phyloP scores from a whole-genome alignment of 2,329 filamentous ascomycete species.

The Tolypocladium inflatum region DNA sequence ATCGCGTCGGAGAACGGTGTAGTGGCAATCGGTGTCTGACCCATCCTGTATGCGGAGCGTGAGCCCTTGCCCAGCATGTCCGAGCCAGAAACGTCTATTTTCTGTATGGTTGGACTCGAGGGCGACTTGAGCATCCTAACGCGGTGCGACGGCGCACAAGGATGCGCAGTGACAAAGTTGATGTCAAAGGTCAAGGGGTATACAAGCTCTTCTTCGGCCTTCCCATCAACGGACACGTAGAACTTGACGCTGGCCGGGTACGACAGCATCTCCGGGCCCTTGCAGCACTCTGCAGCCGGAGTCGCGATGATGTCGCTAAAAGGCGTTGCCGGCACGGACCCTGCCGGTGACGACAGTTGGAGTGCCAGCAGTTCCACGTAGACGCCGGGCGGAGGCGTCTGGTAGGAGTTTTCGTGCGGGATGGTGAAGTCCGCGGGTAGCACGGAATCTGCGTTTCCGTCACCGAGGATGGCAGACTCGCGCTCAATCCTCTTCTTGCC shows the following conservation, averaged over 20 bases:
- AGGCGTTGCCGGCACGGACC: slow-evolving; percentile 35
- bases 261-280: slow-evolving; percentile 22
- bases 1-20: background rate
- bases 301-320: slow-evolving; percentile 29
- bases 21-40: slow-evolving; percentile 19
- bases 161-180: slow-evolving; percentile 57
- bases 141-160: slow-evolving; percentile 48
- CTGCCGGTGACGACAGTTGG: slow-evolving; percentile 33
- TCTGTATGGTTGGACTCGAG: slow-evolving; percentile 48
- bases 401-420: slow-evolving; percentile 46
- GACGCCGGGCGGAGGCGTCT: slow-evolving; percentile 35
- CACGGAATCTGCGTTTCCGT: slow-evolving; percentile 42
- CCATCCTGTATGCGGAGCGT: slow-evolving; percentile 36
- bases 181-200: slow-evolving; percentile 47
- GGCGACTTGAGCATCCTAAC: slow-evolving; percentile 50
- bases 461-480: slow-evolving; percentile 51
- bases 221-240: slow-evolving; percentile 26
- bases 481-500: slow-evolving; percentile 49
- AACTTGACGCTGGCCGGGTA: slow-evolving; percentile 26
- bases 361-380: slow-evolving; percentile 40
- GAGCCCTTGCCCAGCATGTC: slow-evolving; percentile 33
- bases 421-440: slow-evolving; percentile 54
- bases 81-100: slow-evolving; percentile 41
- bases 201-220: slow-evolving; percentile 29
- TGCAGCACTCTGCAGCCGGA: slow-evolving; percentile 24